These are phyloP conservation scores for Puccinia horiana DNA, from an alignment of 1,284 basidiomycete genomes.

Conservation along the genomic window DNA sequence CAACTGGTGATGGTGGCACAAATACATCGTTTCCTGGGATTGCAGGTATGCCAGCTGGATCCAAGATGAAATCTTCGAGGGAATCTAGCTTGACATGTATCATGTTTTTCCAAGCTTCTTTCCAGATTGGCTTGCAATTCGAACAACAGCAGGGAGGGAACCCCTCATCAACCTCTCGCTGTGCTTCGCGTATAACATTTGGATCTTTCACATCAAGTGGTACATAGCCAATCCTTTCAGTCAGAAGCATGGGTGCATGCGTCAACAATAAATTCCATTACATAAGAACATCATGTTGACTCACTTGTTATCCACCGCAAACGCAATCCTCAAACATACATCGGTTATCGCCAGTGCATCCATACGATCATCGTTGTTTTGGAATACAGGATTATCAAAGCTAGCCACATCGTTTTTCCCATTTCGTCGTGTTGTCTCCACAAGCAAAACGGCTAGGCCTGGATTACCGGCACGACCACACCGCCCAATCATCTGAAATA, in stretches of 20 bases:
- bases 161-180: background rate
- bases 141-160: background rate
- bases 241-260: too few relatives aligned
- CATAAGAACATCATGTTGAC: too few relatives aligned
- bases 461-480: background rate
- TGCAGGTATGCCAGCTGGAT: background rate
- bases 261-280: too few relatives aligned
- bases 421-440: background rate
- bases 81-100: background rate
- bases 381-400: background rate
- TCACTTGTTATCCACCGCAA: background rate
- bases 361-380: background rate
- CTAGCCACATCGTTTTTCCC: background rate
- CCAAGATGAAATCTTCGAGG: background rate
- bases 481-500: conserved; percentile 19
- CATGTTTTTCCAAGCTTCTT: background rate
- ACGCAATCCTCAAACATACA: background rate
- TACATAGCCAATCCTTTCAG: too few relatives aligned
- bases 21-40: background rate
- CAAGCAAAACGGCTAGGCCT: conserved; percentile 22
- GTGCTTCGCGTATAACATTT: too few relatives aligned
- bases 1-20: background rate
- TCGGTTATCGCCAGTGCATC: background rate
- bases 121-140: background rate
- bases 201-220: too few relatives aligned